These are phyloP conservation scores for Aspergillus funiculosus DNA, from an alignment of 495 filamentous ascomycete genomes.

Conservation along the genomic window DNA sequence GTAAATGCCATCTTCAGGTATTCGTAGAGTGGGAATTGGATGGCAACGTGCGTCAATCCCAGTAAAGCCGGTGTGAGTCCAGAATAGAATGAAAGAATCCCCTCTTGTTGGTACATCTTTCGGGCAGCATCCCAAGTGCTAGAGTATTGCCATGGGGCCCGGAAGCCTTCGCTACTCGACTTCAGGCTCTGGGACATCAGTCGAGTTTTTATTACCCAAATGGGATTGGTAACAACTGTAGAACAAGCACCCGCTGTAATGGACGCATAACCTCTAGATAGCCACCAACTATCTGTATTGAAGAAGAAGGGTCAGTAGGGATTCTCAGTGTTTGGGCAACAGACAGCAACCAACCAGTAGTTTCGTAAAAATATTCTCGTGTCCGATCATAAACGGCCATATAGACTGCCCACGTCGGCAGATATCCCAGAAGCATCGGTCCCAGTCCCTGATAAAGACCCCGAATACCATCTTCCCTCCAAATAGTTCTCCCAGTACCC, in stretches of 20 bases:
- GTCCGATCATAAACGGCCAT: slow-evolving; percentile 89
- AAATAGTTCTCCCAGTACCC: slow-evolving; percentile 79
- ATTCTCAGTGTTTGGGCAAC: neutral
- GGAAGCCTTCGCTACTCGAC: slow-evolving; percentile 46
- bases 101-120: slow-evolving; percentile 92
- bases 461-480: slow-evolving; percentile 76
- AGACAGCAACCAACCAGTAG: slow-evolving; percentile 52
- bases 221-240: slow-evolving; percentile 94
- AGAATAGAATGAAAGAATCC: slow-evolving; percentile 87
- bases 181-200: slow-evolving; percentile 79
- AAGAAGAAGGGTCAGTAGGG: slow-evolving; percentile 14
- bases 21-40: slow-evolving; percentile 96
- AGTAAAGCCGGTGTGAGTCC: slow-evolving; percentile 88
- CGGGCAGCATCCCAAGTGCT: slow-evolving; percentile 82
- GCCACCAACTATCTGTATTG: slow-evolving; percentile 54
- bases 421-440: slow-evolving; percentile 88
- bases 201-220: slow-evolving; percentile 98
- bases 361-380: slow-evolving; percentile 63
- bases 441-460: slow-evolving; percentile 93
- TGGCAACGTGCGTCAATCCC: slow-evolving; percentile 89
- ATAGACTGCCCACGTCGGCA: slow-evolving; percentile 98
- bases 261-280: slow-evolving; percentile 66
- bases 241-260: slow-evolving; percentile 86
- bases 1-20: slow-evolving; percentile 88
- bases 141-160: slow-evolving; percentile 82